phyloP scores from a whole-genome alignment of 2,329 filamentous ascomycete genomes.

The Cladophialophora yegresii region DNA sequence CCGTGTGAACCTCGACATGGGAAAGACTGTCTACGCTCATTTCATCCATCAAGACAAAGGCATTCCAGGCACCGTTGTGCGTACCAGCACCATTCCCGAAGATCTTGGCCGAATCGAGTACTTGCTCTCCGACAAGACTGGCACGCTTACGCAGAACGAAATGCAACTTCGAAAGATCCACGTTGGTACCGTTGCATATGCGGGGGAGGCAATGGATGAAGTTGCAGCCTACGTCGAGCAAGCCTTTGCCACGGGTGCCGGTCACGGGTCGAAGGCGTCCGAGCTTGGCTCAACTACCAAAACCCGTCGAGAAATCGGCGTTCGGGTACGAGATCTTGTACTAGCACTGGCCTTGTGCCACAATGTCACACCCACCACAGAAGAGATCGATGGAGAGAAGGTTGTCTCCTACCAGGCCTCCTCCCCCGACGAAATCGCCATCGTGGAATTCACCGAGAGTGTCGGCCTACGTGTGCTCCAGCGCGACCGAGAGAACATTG shows the following conservation, averaged over 20 bases:
- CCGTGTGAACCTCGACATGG: conserved; percentile 94
- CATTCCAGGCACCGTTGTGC: conserved; percentile 87
- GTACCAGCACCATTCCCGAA: conserved; percentile 96
- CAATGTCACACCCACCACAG: conserved; percentile 90
- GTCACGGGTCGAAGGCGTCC: conserved; percentile 25
- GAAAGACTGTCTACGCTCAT: conserved; percentile 92
- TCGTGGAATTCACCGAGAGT: conserved; percentile 91
- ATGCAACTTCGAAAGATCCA: conserved; percentile 99
- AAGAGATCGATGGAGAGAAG: conserved; percentile 75
- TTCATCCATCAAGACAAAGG: conserved; percentile 91
- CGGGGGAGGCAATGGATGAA: conserved; percentile 98
- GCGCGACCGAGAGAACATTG: conserved; percentile 84
- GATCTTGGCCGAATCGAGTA: conserved; percentile 96
- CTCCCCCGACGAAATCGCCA: conserved; percentile 96
- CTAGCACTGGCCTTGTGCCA: conserved; percentile 91
- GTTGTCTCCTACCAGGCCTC: conserved; percentile 92
- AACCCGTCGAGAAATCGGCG: conserved; percentile 88
- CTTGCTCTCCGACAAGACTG: conserved; percentile 93
- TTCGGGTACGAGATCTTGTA: conserved; percentile 88
- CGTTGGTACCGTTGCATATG: conserved; percentile 95
- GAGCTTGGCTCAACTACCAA: conserved; percentile 61
- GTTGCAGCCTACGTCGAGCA: conserved; percentile 83
- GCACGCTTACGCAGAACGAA: conserved; percentile 95
- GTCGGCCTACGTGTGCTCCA: conserved; percentile 82
- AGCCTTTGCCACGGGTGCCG: conserved; percentile 63